Evolutionary conservation across 2,329 filamentous ascomycete species (phyloP), one percentile per base, ranked within the genome.

Genomic region (Pseudopyrenochaeta lycopersici): DNA sequence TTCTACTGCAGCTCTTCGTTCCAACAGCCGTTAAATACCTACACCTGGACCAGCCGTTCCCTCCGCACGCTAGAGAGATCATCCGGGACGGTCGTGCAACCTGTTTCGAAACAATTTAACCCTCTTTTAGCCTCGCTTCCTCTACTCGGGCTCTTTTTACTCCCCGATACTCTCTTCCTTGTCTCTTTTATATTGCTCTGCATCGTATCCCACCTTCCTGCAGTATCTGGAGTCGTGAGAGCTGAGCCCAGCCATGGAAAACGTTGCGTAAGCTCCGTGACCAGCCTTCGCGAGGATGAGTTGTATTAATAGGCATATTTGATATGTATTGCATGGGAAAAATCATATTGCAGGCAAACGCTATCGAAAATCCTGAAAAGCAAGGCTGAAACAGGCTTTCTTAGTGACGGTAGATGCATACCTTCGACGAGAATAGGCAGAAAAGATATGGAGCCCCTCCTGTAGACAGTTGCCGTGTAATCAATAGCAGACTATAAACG

Each of bases 81-180:
- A 47, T 46, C 53, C 54, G 54, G 49, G 32, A 45, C 55, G 47
- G 48, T 49, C 52, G 31, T 54, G 46, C 52, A 46, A 45, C 54
- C 56, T 44, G 57, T 64, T 66, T 68, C 56, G 62, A 70, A 70
- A 67, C 65, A 40, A 55, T 62, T 64, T 68, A 63, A 52, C 49
- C 67, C 58, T 41, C 49, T 59, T 67, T 59, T 52, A 58, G 60
- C 56, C 46, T 67, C 56, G 60, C 54, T 47, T 60, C 32, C 54
- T 32, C 29, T 20, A 14, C 45, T 44, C 18, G 36, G 40, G 38
- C 12, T 46, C 35, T 49, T 49, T 32, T 44, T 32, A n/a, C 30
- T n/a, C 31, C 15, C 32, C 35, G 32, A 40, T 33, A 29, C 35
- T 45, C 40, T 42, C 49, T 52, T 36, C 56, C 57, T 45, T 35